Percentiles rank a stretch among this genome's conserved stretches.
Conservation (phyloP, 2,329 filamentous ascomycete genomes). For the Exophiala oligosperma region DNA sequence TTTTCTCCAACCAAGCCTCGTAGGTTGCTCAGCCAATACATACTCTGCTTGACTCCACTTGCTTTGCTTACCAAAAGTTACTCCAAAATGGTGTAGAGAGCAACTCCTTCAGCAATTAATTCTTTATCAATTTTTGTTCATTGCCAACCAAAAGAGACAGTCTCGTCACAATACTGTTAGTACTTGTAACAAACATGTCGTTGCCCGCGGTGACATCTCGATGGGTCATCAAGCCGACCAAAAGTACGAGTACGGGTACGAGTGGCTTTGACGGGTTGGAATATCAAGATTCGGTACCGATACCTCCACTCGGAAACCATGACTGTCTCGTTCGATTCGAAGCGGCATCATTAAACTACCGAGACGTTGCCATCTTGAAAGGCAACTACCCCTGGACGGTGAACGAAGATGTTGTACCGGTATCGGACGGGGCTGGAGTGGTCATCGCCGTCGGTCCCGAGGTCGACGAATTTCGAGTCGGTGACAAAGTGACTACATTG, state of each 20-base stretch:
- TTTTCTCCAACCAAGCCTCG: too few relatives aligned
- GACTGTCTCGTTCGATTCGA: constrained; percentile 68
- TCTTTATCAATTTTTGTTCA: too few relatives aligned
- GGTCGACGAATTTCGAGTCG: constrained; percentile 57
- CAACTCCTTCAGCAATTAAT: too few relatives aligned
- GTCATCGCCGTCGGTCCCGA: constrained; percentile 54
- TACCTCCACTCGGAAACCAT: constrained; percentile 65
- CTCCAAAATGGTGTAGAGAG: too few relatives aligned
- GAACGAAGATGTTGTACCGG: constrained; percentile 42
- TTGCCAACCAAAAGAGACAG: neutral
- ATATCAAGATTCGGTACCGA: neutral
- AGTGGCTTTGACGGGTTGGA: neutral
- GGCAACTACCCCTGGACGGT: constrained; percentile 49
- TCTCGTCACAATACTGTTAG: neutral
- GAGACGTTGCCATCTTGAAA: constrained; percentile 53
- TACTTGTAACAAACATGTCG: neutral
- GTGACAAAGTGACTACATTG: constrained; percentile 54
- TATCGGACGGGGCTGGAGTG: constrained; percentile 45
- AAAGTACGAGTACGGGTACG: too few relatives aligned
- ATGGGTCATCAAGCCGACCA: neutral
- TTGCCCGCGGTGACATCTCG: neutral
- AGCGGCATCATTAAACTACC: constrained; percentile 50
- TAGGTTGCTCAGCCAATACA: too few relatives aligned
- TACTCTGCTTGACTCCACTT: too few relatives aligned
- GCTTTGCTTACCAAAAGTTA: too few relatives aligned